Evolutionary conservation across 345 rosid species (phyloP).

Genomic region (Linum usitatissimum): DNA sequence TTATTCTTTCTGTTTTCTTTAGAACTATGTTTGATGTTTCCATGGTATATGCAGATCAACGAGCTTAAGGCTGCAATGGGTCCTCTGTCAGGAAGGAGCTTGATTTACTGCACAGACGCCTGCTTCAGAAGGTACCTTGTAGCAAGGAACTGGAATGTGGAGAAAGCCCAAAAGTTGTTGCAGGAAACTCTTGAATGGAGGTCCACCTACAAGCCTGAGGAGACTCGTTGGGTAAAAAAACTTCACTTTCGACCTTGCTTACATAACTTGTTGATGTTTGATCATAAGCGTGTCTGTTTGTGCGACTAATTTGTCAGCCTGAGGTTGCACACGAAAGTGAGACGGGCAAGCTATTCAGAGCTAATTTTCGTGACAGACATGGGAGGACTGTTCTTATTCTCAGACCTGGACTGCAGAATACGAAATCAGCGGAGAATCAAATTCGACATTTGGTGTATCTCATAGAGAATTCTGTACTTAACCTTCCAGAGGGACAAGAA

Average conservation of each 20-base stretch:
- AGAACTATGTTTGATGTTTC: no score
- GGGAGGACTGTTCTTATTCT: slow-evolving; percentile 81
- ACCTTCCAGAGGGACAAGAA: slow-evolving; percentile 85
- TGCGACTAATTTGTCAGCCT: slow-evolving; percentile 26
- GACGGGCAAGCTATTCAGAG: slow-evolving; percentile 83
- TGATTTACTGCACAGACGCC: slow-evolving; percentile 51
- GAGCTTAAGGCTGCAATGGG: slow-evolving; percentile 56
- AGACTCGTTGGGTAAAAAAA: slow-evolving; percentile 67
- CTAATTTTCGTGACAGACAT: slow-evolving; percentile 70
- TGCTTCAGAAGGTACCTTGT: slow-evolving; percentile 83
- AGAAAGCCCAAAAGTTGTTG: slow-evolving; percentile 73
- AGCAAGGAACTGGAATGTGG: slow-evolving; percentile 75
- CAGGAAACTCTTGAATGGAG: slow-evolving; percentile 78
- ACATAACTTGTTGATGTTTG: not conserved
- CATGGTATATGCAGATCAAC: slow-evolving; percentile 31
- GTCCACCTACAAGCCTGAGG: slow-evolving; percentile 69
- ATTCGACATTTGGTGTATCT: slow-evolving; percentile 76
- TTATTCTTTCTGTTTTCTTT: not conserved
- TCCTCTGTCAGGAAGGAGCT: slow-evolving; percentile 41
- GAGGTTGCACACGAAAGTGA: slow-evolving; percentile 81
- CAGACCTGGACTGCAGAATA: slow-evolving; percentile 89
- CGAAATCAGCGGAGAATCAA: slow-evolving; percentile 54
- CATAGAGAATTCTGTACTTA: slow-evolving; percentile 76
- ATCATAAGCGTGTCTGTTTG: not conserved
- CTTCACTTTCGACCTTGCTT: not conserved